Base-by-base conservation (phyloP, 257 asterid genomes). In the Jacaranda copaia region DNA sequence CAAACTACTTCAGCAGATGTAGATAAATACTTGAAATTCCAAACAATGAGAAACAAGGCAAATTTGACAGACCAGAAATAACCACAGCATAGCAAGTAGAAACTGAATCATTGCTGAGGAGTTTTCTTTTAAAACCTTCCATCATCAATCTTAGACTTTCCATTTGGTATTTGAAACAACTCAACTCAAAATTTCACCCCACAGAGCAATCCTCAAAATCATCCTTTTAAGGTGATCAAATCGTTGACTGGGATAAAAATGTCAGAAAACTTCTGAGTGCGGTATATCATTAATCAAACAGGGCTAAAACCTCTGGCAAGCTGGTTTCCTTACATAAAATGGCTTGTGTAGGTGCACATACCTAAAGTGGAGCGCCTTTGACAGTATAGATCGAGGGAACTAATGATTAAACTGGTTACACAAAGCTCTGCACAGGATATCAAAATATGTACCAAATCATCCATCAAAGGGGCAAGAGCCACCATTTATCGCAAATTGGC, bases 1-100 rank as follows among this genome's bases (percentile, higher is more conserved):
- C 15, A 36, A 65, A 64, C 19, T 20, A 58, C 13, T 78, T 62
- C n/a, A 52, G 32, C 52, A 59, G 59, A 48, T 60, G 63, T 19
- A 12, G 32, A 25, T 25, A 25, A 25, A 25, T 2, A 25, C 32
- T 25, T 25, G 32, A 25, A 25, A 25, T 25, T 25, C 32, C 32
- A 25, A 25, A 25, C 32, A 25, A 25, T 25, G 32, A 25, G 32
- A 25, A 25, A 25, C 1, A 25, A 0, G 32, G 32, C 2, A 25
- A 25, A 25, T 25, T 25, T 25, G 32, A 25, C 32, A 25, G 32
- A 25, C 32, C 32, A 25, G 32, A 25, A 25, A 2, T 25, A 25
- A 25, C 32, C 32, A 2, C 32, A 25, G 32, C 32, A 25, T 25
- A 25, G 32, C 2, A 25, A 25, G 32, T 25, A 25, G 32, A 25